phyloP scores from a whole-genome alignment of 805 yeast genomes.

The Kazachstania africana region DNA sequence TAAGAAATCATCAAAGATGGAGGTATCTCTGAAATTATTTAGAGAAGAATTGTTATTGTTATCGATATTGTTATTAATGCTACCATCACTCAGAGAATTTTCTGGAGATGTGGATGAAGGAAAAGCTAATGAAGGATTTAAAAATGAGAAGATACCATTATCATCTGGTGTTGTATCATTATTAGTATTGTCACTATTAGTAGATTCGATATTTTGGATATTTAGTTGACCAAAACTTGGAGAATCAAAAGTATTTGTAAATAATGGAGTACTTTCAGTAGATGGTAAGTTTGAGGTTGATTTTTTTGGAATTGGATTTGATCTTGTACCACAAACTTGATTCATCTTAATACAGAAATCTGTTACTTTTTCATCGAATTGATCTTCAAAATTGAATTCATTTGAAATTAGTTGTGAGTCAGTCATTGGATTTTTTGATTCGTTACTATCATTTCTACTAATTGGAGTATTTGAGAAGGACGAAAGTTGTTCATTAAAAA shows the following conservation, averaged over 20 bases:
- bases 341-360: slow-evolving; percentile 67
- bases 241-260: neutral
- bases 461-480: neutral
- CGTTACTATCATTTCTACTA: neutral
- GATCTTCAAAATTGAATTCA: slow-evolving; percentile 28
- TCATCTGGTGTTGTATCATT: too few relatives aligned
- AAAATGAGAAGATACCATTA: slow-evolving; percentile 11
- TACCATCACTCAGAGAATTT: too few relatives aligned
- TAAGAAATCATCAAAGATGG: too few relatives aligned
- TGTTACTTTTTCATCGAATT: slow-evolving; percentile 58
- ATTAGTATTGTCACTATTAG: too few relatives aligned
- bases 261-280: too few relatives aligned
- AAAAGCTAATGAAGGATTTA: slow-evolving; percentile 22
- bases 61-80: neutral
- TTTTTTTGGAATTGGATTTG: slow-evolving; percentile 47
- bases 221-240: slow-evolving; percentile 12
- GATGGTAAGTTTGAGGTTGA: too few relatives aligned
- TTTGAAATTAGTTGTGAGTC: slow-evolving; percentile 11
- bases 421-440: neutral
- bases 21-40: neutral
- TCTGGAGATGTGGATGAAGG: slow-evolving; percentile 7
- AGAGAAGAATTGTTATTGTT: too few relatives aligned
- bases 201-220: too few relatives aligned
- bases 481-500: slow-evolving; percentile 5
- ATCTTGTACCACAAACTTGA: slow-evolving; percentile 73